Evolutionary conservation across 1,284 basidiomycete species (phyloP).

Genomic region (Apiotrichum brassicae): DNA sequence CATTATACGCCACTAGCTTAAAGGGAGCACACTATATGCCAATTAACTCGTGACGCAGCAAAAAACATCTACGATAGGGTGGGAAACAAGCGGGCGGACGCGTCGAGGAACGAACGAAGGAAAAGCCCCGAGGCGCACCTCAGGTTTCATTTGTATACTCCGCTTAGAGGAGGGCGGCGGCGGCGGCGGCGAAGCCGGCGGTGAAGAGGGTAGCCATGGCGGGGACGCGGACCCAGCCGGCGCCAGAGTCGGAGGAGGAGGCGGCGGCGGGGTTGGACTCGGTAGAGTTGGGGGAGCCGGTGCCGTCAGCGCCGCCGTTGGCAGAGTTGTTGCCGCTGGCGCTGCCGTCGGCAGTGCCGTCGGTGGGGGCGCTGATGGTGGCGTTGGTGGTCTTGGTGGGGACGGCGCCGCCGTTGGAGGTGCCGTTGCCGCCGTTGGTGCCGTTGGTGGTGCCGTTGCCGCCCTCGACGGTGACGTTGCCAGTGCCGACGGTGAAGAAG

Average conservation of each 20-base stretch:
- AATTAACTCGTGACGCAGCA: background rate
- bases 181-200: conserved; percentile 20
- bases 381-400: conserved; percentile 1
- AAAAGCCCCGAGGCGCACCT: background rate
- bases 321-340: no score
- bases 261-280: background rate
- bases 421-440: conserved; percentile 8
- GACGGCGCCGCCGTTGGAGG: conserved; percentile 7
- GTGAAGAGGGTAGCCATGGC: conserved; percentile 1
- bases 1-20: conserved; percentile 11
- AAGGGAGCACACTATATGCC: background rate
- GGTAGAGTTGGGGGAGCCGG: background rate
- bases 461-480: conserved; percentile 50
- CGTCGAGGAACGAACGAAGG: background rate
- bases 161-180: conserved; percentile 21
- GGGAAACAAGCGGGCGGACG: background rate
- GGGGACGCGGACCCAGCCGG: background rate
- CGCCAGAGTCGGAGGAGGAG: no score
- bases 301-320: background rate
- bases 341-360: background rate
- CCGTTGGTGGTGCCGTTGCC: background rate
- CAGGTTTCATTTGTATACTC: background rate
- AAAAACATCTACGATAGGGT: background rate
- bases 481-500: conserved; percentile 69
- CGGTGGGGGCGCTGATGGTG: conserved; percentile 1